Evolutionary conservation across 805 yeast genomes (phyloP), one percentile per base, ranked within the genome.

Genomic region (Barnettozyma vustinii): DNA sequence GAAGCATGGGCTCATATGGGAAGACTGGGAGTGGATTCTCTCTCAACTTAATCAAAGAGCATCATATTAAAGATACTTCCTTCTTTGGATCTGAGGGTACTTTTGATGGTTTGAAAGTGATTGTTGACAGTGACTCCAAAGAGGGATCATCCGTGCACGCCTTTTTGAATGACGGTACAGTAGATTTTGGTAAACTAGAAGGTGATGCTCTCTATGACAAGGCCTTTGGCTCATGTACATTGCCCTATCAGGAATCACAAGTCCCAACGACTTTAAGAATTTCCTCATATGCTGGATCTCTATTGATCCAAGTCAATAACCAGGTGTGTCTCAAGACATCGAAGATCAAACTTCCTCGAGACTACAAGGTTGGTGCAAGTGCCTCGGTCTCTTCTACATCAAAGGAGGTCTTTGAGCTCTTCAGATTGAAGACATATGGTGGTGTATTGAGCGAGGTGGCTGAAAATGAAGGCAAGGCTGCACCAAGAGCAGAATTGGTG

Each of bases 251-350:
- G 61, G 82, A 80, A 56, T 79, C 88, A 0, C 78, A 79, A 52
- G 87, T 84, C 6, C 95, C 95, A 10, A 69, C 77, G 21, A 83
- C 87, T 1, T 46, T 84, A n/a, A 77, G 89, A 65, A 55, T 86
- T 13, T 79, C 84, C 9, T 84, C 83, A 57, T 75, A 79, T 21
- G 62, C 63, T 25, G 68, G 71, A 15, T 64, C 76, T 51, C 71
- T 83, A 53, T 82, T 83, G 55, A 73, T 85, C n/a, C 88, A 86
- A 52, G 68, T 84, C 44, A 88, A 86, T 64, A 86, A 86, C 62
- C 79, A 76, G 56, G 70, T 86, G 49, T 81, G 90, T 59, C 79
- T 85, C 64, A 81, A 81, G 63, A 81, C 90, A 0, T 75, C 78
- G 50, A 64, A 77, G 47, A 68, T 85, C 35, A 60, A 65, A 33